Base-by-base conservation (phyloP, 805 yeast genomes). In the Cyberlindnera lachancei region DNA sequence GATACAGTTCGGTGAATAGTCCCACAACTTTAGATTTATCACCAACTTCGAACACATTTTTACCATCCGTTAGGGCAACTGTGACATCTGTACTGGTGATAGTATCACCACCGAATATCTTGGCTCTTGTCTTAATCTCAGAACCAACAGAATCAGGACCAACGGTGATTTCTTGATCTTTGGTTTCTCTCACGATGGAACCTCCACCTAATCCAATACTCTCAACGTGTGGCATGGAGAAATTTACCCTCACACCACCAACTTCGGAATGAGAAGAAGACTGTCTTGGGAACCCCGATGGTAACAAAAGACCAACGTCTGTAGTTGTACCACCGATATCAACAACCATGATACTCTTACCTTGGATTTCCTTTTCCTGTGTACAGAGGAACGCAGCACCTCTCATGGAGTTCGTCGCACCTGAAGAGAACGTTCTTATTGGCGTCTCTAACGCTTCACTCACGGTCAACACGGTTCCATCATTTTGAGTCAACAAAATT, bases 241-340 rank as follows among this genome's bases (percentile, higher is more conserved):
- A 61, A 37, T 63, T 63, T 56, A 63, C 66, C 36, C 64, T 52
- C 3, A 68, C 74, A 27, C 73, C 73, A 12, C 72, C 72, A 29
- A 68, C 62, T 24, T 44, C 42, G 1, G 70, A 63, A 39, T 56
- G 59, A 2, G 70, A 56, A 0, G 73, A 59, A 1, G 68, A 55
- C 38, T 65, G 69, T 28, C 72, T 48, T 2, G 73, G 75, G 41
- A 64, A 68, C 3, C 73, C 73, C 20, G 59, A 47, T 5, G 66
- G 55, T 8, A 68, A 45, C 12, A 68, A 40, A 27, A 66, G 38
- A 5, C 73, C 73, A 15, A 66, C 68, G 44, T 68, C 73, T 14
- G 72, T 54, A 5, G 73, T 68, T 6, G 73, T 68, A 10, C 73
- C 74, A 13, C 74, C 74, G 23, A 68, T 61, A 44, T 68, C 74